phyloP scores from a whole-genome alignment of 192 early-diverging fungal genomes.

The Backusella morwellensis region DNA sequence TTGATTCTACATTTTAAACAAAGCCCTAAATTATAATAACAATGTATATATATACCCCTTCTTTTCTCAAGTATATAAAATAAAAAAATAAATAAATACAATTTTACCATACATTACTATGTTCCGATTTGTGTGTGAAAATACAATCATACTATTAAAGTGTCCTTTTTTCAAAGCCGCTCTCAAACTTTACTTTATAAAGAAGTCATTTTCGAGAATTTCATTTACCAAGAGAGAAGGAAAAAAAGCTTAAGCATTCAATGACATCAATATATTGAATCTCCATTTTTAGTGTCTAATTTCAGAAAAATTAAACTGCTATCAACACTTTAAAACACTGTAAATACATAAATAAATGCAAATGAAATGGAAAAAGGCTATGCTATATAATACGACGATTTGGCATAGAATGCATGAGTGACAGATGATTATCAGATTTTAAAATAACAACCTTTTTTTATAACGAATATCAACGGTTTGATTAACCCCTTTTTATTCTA shows the following conservation, averaged over 20 bases:
- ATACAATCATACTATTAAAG: not conserved
- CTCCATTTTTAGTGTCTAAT: not conserved
- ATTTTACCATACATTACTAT: not conserved
- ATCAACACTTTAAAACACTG: not conserved
- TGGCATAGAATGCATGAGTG: not conserved
- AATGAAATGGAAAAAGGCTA: not conserved
- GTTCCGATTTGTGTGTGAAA: not conserved
- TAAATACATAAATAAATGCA: not conserved
- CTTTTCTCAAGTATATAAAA: not conserved
- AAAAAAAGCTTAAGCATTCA: not conserved
- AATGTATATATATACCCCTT: not conserved
- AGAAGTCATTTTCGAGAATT: not conserved
- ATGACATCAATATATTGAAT: not conserved
- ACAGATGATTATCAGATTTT: not conserved
- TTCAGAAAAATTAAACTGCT: not conserved
- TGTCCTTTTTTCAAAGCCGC: not conserved
- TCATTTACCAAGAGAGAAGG: not conserved
- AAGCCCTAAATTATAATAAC: not conserved
- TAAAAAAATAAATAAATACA: not conserved
- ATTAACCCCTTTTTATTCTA: not conserved
- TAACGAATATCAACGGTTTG: not conserved
- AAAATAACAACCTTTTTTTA: not conserved
- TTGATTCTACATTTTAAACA: not conserved
- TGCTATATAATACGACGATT: not conserved
- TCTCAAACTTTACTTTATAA: not conserved